Base-by-base conservation (phyloP, 2,329 filamentous ascomycete genomes). In the Fusarium sp. region DNA sequence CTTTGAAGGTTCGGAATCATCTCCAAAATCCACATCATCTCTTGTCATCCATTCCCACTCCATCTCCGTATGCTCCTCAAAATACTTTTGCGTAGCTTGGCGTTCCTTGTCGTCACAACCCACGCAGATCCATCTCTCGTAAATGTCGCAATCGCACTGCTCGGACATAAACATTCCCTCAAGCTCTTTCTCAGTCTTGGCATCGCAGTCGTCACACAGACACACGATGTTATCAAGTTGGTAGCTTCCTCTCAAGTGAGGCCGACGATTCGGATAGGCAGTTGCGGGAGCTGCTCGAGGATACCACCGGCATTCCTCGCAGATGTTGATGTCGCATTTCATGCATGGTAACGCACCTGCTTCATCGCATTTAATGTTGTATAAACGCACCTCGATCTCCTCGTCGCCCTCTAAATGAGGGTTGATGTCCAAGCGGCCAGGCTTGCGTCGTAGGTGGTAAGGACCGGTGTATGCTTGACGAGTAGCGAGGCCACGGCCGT, bases 221-320 rank as follows among this genome's bases (percentile, higher is more conserved):
- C 68, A 70, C 56, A 71, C 60, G 7, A 71, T 33, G 0, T 59
- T 51, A 3, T 48, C 40, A 1, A 65, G 41, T 15, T 56, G 15
- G 1, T 13, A 20, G 1, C 41, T 28, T 0, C 40, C 47, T 19
- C 56, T 61, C 1, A 65, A 30, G 11, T 71, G 68, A 0, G 68
- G 68, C 5, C 66, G 32, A 6, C 68, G 63, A 8, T 57, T 26
- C 0, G 62, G 51, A 6, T 47, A 41, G 0, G 20, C 26, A 8
- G 0, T 30, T 6, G 46, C 28, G 1, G 53, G 58, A 10, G 55
- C 37, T 14, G 45, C 59, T 0, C 69, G 66, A 1, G 58, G 62
- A 39, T 68, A 71, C 5, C 35, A 62, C 3, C 66, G 60, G 1
- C 69, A 71, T 55, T 71, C 69, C 2, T 71, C 68, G 6, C 69